A percentile compares a stretch with the other conserved stretches of the same genome.
Evolutionary conservation across 176 grass and related monocot genomes (phyloP).

Genomic region (Lolium multiflorum): DNA sequence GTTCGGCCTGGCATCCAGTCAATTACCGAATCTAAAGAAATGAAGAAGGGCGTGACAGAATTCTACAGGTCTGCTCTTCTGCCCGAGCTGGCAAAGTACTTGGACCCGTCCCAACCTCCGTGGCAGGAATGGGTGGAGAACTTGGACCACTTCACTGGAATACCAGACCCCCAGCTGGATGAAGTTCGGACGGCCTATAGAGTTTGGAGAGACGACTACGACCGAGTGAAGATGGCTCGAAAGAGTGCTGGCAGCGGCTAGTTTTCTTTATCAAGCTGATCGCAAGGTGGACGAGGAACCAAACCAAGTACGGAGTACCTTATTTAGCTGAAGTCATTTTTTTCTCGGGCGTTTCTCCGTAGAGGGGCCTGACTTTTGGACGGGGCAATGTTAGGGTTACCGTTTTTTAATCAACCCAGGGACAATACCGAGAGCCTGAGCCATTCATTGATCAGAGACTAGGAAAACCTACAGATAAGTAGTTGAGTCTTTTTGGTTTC

Average conservation of each 20-base stretch:
- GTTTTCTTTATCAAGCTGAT: slow-evolving; percentile 12
- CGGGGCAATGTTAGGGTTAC: neutral
- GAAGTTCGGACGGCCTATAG: slow-evolving; percentile 73
- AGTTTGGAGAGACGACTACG: slow-evolving; percentile 74
- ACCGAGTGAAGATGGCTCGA: slow-evolving; percentile 41
- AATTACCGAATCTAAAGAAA: slow-evolving; percentile 62
- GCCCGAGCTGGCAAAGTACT: slow-evolving; percentile 71
- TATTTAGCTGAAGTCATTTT: neutral
- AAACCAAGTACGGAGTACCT: neutral
- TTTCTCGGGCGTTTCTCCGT: neutral
- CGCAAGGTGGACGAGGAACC: neutral
- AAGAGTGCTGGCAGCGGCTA: slow-evolving; percentile 18
- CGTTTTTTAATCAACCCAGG: neutral
- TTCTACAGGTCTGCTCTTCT: slow-evolving; percentile 76
- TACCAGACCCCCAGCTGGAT: slow-evolving; percentile 71
- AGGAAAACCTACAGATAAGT: too few species aligned
- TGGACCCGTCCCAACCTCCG: slow-evolving; percentile 61
- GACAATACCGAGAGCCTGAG: neutral
- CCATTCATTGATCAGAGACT: neutral
- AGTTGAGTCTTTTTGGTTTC: too few species aligned
- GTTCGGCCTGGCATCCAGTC: slow-evolving; percentile 71
- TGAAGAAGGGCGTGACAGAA: slow-evolving; percentile 49
- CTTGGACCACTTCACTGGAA: slow-evolving; percentile 61
- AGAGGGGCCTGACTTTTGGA: neutral
- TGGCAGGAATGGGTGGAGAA: slow-evolving; percentile 97